Evolutionary conservation across 192 early-diverging fungal genomes (phyloP).

Genomic region (Podila verticillata): DNA sequence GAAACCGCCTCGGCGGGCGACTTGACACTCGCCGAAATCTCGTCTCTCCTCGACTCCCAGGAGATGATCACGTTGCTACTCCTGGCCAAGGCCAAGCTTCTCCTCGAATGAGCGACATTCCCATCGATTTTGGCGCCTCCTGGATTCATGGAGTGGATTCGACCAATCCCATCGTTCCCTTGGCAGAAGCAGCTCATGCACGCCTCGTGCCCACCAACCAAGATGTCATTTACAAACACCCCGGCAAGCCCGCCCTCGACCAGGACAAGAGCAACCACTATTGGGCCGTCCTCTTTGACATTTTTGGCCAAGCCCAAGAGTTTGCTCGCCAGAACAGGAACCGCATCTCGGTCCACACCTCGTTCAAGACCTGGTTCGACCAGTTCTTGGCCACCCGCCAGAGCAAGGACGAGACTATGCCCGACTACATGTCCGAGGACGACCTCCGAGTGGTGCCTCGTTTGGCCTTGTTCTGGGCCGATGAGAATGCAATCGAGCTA

Average conservation of each 20-base stretch:
- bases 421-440: constrained; percentile 35
- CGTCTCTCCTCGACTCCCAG: not conserved
- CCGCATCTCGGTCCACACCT: constrained; percentile 23
- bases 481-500: constrained; percentile 39
- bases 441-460: constrained; percentile 26
- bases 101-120: constrained; percentile 5
- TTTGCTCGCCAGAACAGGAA: constrained; percentile 24
- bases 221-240: constrained; percentile 31
- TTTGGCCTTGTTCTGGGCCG: constrained; percentile 44
- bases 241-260: constrained; percentile 11
- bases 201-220: constrained; percentile 39
- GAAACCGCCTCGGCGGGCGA: constrained; percentile 41
- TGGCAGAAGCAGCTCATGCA: constrained; percentile 27
- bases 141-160: constrained; percentile 53
- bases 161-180: constrained; percentile 38
- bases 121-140: constrained; percentile 53
- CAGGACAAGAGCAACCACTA: constrained; percentile 45
- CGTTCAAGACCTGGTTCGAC: constrained; percentile 35
- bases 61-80: not conserved
- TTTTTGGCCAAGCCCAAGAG: constrained; percentile 32
- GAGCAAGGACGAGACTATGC: constrained; percentile 5
- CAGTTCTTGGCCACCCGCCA: constrained; percentile 28
- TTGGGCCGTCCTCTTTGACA: constrained; percentile 46
- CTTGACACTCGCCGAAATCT: constrained; percentile 46
- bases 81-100: not conserved